Evolutionary conservation across 2,329 filamentous ascomycete genomes (phyloP).

Genomic region (Periconia macrospinosa): DNA sequence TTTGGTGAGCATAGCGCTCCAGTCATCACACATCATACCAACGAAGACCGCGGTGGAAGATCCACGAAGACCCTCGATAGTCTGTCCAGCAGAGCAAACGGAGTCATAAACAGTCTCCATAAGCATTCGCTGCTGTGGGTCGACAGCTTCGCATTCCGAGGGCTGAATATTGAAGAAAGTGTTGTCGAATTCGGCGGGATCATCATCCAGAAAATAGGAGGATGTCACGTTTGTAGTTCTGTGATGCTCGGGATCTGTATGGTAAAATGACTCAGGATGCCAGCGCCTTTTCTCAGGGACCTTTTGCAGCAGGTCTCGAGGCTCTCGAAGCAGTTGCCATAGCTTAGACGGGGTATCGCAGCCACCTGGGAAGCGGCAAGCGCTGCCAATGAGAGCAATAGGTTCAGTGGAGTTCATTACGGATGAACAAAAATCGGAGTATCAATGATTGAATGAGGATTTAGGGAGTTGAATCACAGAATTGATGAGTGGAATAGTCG

Average conservation of each 20-base stretch:
- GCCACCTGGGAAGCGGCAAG: too few relatives aligned
- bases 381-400: too few relatives aligned
- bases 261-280: background rate
- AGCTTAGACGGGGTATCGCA: background rate
- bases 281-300: background rate
- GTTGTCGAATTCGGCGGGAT: conserved; percentile 7
- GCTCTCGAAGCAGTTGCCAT: background rate
- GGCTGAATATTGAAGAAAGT: conserved; percentile 9
- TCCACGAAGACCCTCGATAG: background rate
- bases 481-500: too few relatives aligned
- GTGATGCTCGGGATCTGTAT: background rate
- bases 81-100: conserved; percentile 8
- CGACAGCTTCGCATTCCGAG: conserved; percentile 9
- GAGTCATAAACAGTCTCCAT: conserved; percentile 19
- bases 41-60: background rate
- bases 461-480: too few relatives aligned
- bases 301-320: background rate
- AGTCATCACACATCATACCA: background rate
- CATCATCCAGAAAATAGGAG: conserved; percentile 3
- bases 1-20: background rate
- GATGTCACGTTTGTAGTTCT: background rate
- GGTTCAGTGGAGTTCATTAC: too few relatives aligned
- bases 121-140: conserved; percentile 17
- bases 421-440: too few relatives aligned
- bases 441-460: too few relatives aligned